Evolutionary conservation across 768 basidiomycete species (phyloP), one percentile per base, ranked within the genome.

Genomic region (Kwoniella dejecticola): DNA sequence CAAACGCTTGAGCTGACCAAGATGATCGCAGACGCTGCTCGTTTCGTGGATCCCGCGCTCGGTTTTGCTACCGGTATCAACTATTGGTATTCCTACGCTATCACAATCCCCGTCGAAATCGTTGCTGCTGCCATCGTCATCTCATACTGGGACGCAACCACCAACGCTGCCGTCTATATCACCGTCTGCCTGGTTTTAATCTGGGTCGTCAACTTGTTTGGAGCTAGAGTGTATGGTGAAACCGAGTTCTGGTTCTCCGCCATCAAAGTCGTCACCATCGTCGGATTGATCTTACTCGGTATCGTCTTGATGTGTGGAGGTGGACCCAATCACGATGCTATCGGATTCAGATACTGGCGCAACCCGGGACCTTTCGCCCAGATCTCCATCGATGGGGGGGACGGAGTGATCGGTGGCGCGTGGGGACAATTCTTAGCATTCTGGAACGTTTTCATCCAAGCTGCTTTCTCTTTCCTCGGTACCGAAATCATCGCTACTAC

Each of bases 221-320:
- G 70, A 56, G 82, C 69, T 4, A 52, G 73, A 19, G 69, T 64
- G 6, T 86, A 83, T 60, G 85, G 85, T 17, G 79, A 80, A 57
- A 77, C 82, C 42, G 85, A 86, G 73, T 85, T 87, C 72, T 83
- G 81, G 75, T 85, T 85, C 69, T 83, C 75, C 6, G 56, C 66
- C 12, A 77, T 82, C 72, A 82, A 83, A 78, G 82, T 85, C 56
- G 68, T 83, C 53, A 78, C 85, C 38, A 80, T 81, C 60, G 72
- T 80, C 53, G 77, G 73, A 4, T 63, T 80, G 40, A 79, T 80
- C 66, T 66, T 80, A 47, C 64, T 77, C 44, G 74, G 75, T 59
- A 61, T 79, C 63, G 53, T 77, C 49, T 60, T 79, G 33, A 76
- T 76, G 70, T 61, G 63, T 12, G 76, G 77, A 45, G 77, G 77